These are phyloP conservation scores for Strigomonas culicis DNA, from an alignment of 208 protist genomes.

Conservation along the genomic window DNA sequence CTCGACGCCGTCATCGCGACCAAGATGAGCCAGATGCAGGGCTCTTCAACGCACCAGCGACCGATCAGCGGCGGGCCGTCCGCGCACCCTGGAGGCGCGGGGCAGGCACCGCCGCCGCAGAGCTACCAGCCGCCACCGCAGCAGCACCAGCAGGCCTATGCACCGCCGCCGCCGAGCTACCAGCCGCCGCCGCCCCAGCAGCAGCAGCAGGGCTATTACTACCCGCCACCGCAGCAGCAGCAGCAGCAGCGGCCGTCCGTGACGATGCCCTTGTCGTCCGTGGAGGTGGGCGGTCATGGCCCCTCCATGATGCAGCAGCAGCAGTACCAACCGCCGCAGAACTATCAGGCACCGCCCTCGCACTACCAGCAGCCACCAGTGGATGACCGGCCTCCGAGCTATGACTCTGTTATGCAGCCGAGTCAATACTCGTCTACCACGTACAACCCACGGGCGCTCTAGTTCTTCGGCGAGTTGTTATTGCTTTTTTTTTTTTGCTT, in stretches of 20 bases:
- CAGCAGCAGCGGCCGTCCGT: constrained; percentile 28
- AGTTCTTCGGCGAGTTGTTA: constrained; percentile 6
- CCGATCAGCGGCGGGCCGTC: constrained; percentile 34
- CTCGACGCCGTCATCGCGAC: constrained; percentile 71
- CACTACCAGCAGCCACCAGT: constrained; percentile 3
- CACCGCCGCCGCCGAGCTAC: constrained; percentile 14
- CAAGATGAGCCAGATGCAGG: constrained; percentile 67
- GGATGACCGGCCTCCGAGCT: constrained; percentile 23
- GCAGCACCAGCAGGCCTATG: constrained; percentile 13
- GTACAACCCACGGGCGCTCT: constrained; percentile 7
- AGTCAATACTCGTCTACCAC: not conserved
- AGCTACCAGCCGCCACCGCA: constrained; percentile 14
- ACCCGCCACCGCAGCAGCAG: constrained; percentile 17
- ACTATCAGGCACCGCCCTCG: constrained; percentile 6
- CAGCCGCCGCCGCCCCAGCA: constrained; percentile 17
- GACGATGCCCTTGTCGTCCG: constrained; percentile 12
- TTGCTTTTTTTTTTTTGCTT: constrained; percentile 3
- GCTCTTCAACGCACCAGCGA: too few species aligned
- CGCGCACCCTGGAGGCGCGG: constrained; percentile 31
- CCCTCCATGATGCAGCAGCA: not conserved
- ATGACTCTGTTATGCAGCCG: constrained; percentile 25
- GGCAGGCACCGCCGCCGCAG: not conserved
- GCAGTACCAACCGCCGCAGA: constrained; percentile 1
- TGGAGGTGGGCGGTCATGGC: not conserved
- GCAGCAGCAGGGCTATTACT: constrained; percentile 9